Percentiles rank a stretch among this genome's conserved stretches.
phyloP scores from a whole-genome alignment of 2,329 filamentous ascomycete species.

The Sclerotiophoma versabilis region DNA sequence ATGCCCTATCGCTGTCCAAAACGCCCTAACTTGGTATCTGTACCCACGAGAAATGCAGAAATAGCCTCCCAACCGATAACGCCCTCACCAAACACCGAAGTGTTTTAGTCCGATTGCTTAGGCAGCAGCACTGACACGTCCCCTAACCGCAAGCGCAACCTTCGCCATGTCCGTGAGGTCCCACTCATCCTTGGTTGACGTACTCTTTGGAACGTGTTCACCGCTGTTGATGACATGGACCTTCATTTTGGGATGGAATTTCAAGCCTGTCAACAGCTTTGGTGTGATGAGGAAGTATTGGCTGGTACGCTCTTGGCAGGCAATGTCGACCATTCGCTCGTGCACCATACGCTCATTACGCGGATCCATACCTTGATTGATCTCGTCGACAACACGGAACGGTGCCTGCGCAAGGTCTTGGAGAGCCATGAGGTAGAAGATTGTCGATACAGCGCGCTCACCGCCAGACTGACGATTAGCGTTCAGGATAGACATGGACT shows the following conservation, averaged over 20 bases:
- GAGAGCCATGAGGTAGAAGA: constrained; percentile 98
- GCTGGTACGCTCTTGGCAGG: constrained; percentile 76
- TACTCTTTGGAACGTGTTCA: constrained; percentile 62
- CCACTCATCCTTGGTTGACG: constrained; percentile 47
- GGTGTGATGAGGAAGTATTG: constrained; percentile 98
- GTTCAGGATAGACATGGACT: constrained; percentile 83
- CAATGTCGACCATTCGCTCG: constrained; percentile 97
- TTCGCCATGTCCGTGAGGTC: constrained; percentile 53
- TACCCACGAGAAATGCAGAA: constrained; percentile 1
- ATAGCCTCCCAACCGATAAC: constrained; percentile 1
- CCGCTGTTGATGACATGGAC: constrained; percentile 93
- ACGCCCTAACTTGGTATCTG: constrained; percentile 14
- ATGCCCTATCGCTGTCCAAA: not conserved
- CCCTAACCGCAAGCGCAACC: constrained; percentile 41
- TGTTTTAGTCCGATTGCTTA: not conserved
- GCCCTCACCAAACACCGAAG: not conserved
- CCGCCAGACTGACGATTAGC: constrained; percentile 95
- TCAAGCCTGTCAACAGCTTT: constrained; percentile 84
- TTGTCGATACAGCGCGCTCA: constrained; percentile 93
- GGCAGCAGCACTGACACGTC: constrained; percentile 25
- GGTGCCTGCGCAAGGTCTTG: constrained; percentile 92
- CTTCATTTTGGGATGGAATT: constrained; percentile 90
- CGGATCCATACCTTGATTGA: constrained; percentile 99
- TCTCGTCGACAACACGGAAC: constrained; percentile 98
- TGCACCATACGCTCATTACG: constrained; percentile 98